phyloP scores from a whole-genome alignment of 2,329 filamentous ascomycete species.

The Setomelanomma holmii region DNA sequence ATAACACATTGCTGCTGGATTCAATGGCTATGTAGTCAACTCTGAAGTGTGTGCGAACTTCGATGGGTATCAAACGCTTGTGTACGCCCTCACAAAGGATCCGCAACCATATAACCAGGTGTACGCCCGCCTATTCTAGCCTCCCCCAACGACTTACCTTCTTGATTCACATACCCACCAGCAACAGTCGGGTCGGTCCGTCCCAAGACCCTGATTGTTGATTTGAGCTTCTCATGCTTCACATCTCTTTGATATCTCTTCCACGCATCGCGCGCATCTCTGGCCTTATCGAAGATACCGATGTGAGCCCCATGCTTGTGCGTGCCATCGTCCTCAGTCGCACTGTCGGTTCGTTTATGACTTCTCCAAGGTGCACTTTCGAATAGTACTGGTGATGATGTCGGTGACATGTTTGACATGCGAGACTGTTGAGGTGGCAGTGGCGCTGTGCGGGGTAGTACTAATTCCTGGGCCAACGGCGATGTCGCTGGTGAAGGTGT shows the following conservation, averaged over 20 bases:
- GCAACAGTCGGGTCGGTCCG: conserved; percentile 34
- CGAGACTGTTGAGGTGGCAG: conserved; percentile 2
- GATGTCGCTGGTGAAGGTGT: conserved; percentile 15
- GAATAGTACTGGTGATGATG: not conserved
- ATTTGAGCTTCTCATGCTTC: conserved; percentile 38
- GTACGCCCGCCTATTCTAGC: conserved; percentile 3
- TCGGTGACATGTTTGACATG: not conserved
- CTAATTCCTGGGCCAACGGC: conserved; percentile 12
- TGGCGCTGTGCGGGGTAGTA: conserved; percentile 8
- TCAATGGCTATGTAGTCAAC: too few relatives aligned
- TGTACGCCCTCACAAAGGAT: not conserved
- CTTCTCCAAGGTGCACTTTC: not conserved
- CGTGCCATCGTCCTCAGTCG: conserved; percentile 6
- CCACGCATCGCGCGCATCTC: conserved; percentile 30
- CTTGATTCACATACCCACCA: conserved; percentile 17
- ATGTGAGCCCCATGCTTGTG: conserved; percentile 4
- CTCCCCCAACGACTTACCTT: conserved; percentile 3
- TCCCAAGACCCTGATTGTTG: conserved; percentile 41
- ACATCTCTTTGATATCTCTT: conserved; percentile 25
- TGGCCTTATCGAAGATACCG: conserved; percentile 31
- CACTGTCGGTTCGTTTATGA: not conserved
- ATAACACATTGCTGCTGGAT: too few relatives aligned
- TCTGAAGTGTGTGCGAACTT: too few relatives aligned
- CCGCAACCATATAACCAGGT: conserved; percentile 11
- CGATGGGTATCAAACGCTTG: too few relatives aligned